These are phyloP conservation scores for Serendipita sp. DNA, from an alignment of 1,284 basidiomycete species.

Conservation along the genomic window DNA sequence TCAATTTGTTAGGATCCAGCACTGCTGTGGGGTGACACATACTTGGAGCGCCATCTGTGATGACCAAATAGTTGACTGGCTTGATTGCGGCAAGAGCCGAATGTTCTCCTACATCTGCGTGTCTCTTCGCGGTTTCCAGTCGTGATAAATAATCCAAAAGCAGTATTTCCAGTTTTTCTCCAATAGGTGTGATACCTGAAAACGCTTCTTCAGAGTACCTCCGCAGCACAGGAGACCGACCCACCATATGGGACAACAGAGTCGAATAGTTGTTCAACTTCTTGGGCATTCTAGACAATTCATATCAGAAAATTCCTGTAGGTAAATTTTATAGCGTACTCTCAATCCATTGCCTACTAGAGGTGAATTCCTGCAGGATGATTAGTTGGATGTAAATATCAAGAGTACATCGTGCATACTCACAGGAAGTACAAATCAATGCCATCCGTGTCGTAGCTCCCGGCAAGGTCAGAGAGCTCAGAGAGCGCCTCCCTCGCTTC, in stretches of 20 bases:
- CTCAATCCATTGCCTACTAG: background rate
- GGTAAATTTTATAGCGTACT: background rate
- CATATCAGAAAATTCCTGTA: background rate
- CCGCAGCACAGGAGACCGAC: background rate
- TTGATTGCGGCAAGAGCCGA: constrained; percentile 27
- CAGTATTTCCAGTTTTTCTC: constrained; percentile 32
- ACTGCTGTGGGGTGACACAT: constrained; percentile 15
- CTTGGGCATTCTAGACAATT: constrained; percentile 18
- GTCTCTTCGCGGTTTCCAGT: constrained; percentile 27
- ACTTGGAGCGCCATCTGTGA: constrained; percentile 51
- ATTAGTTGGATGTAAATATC: background rate
- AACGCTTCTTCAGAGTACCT: background rate
- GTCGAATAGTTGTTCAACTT: constrained; percentile 29
- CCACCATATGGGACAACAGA: constrained; percentile 24
- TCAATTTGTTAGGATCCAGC: constrained; percentile 7
- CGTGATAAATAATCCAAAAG: constrained; percentile 31
- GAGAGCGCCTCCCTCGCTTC: constrained; percentile 33
- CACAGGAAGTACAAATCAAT: constrained; percentile 36
- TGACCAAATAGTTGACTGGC: constrained; percentile 43
- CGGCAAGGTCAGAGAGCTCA: constrained; percentile 28
- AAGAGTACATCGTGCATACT: background rate
- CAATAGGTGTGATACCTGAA: constrained; percentile 34
- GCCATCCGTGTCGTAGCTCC: constrained; percentile 33
- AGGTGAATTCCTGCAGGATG: background rate
- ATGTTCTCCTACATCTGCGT: constrained; percentile 20